phyloP scores from a whole-genome alignment of 805 yeast genomes.

The Cyberlindnera mrakii region DNA sequence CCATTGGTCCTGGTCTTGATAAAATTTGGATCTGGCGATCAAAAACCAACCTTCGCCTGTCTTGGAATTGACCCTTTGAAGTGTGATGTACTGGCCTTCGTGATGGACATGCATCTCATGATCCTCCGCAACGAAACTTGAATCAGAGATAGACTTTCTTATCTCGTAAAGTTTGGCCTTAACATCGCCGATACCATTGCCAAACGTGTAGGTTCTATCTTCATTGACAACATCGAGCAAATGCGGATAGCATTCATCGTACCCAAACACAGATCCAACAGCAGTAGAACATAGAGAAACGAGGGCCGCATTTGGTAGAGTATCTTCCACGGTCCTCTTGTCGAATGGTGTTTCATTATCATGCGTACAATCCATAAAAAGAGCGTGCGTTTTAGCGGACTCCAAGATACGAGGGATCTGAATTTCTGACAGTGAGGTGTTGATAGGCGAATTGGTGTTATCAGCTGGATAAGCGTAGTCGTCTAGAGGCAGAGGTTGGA shows the following conservation, averaged over 20 bases:
- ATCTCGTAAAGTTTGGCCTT: slow-evolving; percentile 54
- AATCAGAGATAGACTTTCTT: slow-evolving; percentile 50
- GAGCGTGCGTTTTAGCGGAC: slow-evolving; percentile 80
- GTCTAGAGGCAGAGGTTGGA: slow-evolving; percentile 73
- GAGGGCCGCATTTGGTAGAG: slow-evolving; percentile 89
- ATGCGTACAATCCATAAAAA: slow-evolving; percentile 97
- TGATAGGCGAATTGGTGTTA: slow-evolving; percentile 16
- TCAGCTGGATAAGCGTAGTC: slow-evolving; percentile 62
- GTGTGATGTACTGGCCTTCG: slow-evolving; percentile 86
- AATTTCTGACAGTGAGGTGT: slow-evolving; percentile 46
- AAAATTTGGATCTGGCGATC: slow-evolving; percentile 80
- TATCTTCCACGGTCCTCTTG: slow-evolving; percentile 89
- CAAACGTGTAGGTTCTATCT: slow-evolving; percentile 49
- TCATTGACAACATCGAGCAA: slow-evolving; percentile 79
- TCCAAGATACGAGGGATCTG: slow-evolving; percentile 62
- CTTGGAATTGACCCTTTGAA: slow-evolving; percentile 77
- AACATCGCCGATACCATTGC: slow-evolving; percentile 68
- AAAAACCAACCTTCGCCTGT: slow-evolving; percentile 87
- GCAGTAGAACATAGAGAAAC: slow-evolving; percentile 92
- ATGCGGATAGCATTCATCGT: slow-evolving; percentile 85
- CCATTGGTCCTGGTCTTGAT: slow-evolving; percentile 37
- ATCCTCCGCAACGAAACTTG: slow-evolving; percentile 41
- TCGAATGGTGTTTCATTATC: slow-evolving; percentile 89
- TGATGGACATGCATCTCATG: slow-evolving; percentile 94
- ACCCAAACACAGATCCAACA: slow-evolving; percentile 90